Base-by-base conservation (phyloP, 2,329 filamentous ascomycete genomes). In the Ophiostoma triangulosporum region DNA sequence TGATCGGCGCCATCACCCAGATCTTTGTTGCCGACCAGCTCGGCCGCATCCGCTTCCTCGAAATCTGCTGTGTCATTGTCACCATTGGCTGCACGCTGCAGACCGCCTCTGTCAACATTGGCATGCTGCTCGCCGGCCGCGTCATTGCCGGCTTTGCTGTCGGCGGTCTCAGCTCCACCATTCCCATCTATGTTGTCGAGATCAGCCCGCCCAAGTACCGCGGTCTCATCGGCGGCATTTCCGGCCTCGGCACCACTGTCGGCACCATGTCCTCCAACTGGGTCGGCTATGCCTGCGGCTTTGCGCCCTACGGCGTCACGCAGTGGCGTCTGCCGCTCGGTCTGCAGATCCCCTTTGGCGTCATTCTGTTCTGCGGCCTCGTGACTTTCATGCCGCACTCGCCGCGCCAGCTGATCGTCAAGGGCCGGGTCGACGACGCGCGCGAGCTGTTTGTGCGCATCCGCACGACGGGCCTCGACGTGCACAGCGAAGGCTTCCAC, bases 201-300 rank as follows among this genome's bases (percentile, higher is more conserved):
- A 77, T 78, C 53, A 73, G 73, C 0, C 65, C 73, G 1, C 72
- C 73, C 0, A 61, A 66, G 8, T 64, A 66, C 51, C 70, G 75
- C 35, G 75, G 75, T n/a, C 63, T 78, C 14, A 77, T 78, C 54
- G 75, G 72, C 15, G 74, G 75, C 14, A 69, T 74, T 43, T 75
- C 72, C 1, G 76, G 76, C 7, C 73, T 73, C 50, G 76, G 75
- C 7, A 76, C 78, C 55, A 69, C 73, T 2, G 73, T 77, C 51
- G 76, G 76, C 11, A 77, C 74, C 3, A 77, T 77, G 73, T 65
- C 68, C 57, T 75, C 73, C 4, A 80, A 79, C 60, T 79, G 76
- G 76, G 70, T 78, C 4, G 76, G 76, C 3, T 78, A 73, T 57
- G 74, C 74, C 0, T 77, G 75, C 56, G 69, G 71, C 20, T 77